Conservation (phyloP, 1,139 yeast genomes). For the Trichomonascaceae sp. region DNA sequence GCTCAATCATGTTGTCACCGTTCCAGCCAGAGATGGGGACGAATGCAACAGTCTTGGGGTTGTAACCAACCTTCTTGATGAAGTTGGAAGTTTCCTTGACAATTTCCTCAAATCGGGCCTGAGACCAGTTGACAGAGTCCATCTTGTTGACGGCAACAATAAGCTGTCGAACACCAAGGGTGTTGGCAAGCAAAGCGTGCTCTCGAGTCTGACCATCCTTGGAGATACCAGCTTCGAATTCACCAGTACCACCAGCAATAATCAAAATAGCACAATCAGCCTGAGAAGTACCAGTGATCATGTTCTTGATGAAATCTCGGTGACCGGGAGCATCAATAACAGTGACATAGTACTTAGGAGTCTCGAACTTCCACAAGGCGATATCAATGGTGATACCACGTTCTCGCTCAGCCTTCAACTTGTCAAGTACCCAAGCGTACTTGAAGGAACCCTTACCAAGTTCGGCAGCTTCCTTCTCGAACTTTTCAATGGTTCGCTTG, state of each 20-base stretch:
- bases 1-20: slow-evolving; percentile 91
- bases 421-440: slow-evolving; percentile 97
- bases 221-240: slow-evolving; percentile 92
- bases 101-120: slow-evolving; percentile 74
- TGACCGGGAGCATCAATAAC: slow-evolving; percentile 95
- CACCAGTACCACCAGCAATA: slow-evolving; percentile 91
- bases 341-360: slow-evolving; percentile 89
- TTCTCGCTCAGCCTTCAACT: slow-evolving; percentile 93
- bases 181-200: slow-evolving; percentile 85
- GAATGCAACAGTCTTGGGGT: slow-evolving; percentile 88
- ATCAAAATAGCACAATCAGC: slow-evolving; percentile 90
- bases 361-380: slow-evolving; percentile 94
- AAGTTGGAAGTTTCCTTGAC: slow-evolving; percentile 79
- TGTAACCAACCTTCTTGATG: slow-evolving; percentile 91
- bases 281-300: slow-evolving; percentile 93
- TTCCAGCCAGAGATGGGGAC: slow-evolving; percentile 92
- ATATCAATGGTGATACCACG: slow-evolving; percentile 96
- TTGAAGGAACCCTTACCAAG: slow-evolving; percentile 98
- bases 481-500: slow-evolving; percentile 98
- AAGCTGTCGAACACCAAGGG: slow-evolving; percentile 85
- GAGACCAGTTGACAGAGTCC: slow-evolving; percentile 87
- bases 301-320: slow-evolving; percentile 94
- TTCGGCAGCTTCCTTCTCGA: slow-evolving; percentile 98
- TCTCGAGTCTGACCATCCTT: slow-evolving; percentile 93
- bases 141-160: slow-evolving; percentile 90